Evolutionary conservation across 768 basidiomycete species (phyloP), one percentile per base, ranked within the genome.

Genomic region (Daedalea quercina): DNA sequence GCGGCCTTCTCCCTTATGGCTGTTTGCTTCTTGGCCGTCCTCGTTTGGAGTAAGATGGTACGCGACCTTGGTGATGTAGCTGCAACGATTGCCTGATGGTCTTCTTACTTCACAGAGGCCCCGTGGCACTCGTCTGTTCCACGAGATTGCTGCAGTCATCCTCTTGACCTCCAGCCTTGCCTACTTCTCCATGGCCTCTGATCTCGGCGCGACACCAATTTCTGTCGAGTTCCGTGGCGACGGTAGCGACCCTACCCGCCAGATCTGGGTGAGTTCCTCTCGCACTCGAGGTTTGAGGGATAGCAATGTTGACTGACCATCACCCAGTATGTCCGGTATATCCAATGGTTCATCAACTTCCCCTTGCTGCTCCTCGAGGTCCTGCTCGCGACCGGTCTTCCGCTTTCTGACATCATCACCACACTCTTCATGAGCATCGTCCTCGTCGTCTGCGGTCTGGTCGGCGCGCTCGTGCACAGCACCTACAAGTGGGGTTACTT

Each of bases 121-220:
- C n/a, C 63, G 59, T 9, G 73, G 72, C 28, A 67, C 68, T 34
- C 65, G 78, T 23, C 64, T 72, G 8, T 73, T 78, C 66, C 76
- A 79, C 58, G 73, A 74, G 55, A 63, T 78, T 33, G 69, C 69
- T 26, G 56, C 71, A 25, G 64, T 76, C 53, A 65, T 79, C 22
- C 63, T 79, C 24, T 63, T 70, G 20, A 76, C 76, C 0, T 65
- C 76, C 1, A 55, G 67, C 9, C 65, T 79, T 46, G 65, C 72
- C 2, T 76, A 76, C 65, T 77, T 76, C 61, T 62, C 69, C 19
- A 76, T 79, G 77, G 78, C 77, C 1, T 76, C 76, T 19, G 69
- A 78, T 59, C 67, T 79, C 42, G 78, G 79, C n/a, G 64, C 60
- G 52, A 71, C 74, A 0, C 65, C 73, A 26, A 56, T 79, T 51